Conservation (phyloP, 371 early-diverging fungal genomes). For the Syncephalastrum contaminatum region DNA sequence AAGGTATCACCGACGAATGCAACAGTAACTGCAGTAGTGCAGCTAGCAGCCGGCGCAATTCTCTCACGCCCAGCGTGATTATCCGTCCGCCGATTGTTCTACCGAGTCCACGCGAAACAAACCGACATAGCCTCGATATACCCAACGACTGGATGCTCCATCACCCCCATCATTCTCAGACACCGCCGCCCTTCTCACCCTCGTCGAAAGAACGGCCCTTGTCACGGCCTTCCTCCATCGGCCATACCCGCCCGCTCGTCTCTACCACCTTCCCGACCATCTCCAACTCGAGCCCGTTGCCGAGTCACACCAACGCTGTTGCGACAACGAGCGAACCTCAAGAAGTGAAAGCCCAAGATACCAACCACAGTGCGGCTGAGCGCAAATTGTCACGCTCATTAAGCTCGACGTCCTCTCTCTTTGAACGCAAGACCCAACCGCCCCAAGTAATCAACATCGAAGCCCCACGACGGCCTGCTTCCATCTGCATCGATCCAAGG, state of each 20-base stretch:
- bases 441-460: slow-evolving; percentile 27
- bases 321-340: no score
- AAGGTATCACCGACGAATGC: slow-evolving; percentile 12
- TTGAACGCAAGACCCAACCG: slow-evolving; percentile 14
- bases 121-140: slow-evolving; percentile 37
- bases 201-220: slow-evolving; percentile 8
- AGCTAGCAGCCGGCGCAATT: slow-evolving; percentile 24
- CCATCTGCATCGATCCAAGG: slow-evolving; percentile 42
- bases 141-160: slow-evolving; percentile 36
- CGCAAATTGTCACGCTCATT: slow-evolving; percentile 28
- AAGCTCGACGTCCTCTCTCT: slow-evolving; percentile 16
- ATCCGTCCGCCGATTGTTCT: slow-evolving; percentile 39
- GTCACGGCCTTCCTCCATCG: slow-evolving; percentile 14
- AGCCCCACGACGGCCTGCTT: slow-evolving; percentile 33
- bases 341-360: no score
- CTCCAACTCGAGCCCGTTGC: slow-evolving; percentile 40
- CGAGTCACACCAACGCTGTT: background rate
- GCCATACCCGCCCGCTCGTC: slow-evolving; percentile 34
- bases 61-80: slow-evolving; percentile 27
- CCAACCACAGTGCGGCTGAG: slow-evolving; percentile 7
- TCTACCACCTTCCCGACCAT: slow-evolving; percentile 45
- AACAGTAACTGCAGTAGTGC: slow-evolving; percentile 8
- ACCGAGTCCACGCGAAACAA: slow-evolving; percentile 21
- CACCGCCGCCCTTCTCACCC: slow-evolving; percentile 6
- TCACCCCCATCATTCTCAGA: slow-evolving; percentile 1